These are phyloP conservation scores for Cladosporium oxysporum DNA, from an alignment of 2,329 filamentous ascomycete genomes.

Conservation along the genomic window DNA sequence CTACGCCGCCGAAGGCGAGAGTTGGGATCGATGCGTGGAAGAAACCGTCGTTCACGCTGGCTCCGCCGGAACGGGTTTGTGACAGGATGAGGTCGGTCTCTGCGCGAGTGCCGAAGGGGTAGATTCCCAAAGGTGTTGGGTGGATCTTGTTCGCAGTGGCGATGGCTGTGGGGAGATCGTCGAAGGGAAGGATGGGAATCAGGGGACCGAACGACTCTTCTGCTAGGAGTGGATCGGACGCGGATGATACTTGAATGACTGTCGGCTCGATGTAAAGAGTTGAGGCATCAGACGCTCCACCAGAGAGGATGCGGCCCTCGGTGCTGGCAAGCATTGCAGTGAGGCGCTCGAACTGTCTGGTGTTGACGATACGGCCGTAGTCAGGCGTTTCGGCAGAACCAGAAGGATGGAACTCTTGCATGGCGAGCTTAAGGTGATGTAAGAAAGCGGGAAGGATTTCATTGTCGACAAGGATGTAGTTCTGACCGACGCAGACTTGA, in stretches of 20 bases:
- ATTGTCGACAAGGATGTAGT: conserved; percentile 84
- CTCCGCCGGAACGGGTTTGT: conserved; percentile 54
- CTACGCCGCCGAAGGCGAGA: conserved; percentile 80
- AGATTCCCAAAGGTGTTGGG: conserved; percentile 79
- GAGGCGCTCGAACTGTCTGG: conserved; percentile 74
- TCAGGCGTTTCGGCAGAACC: conserved; percentile 78
- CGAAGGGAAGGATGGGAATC: conserved; percentile 76
- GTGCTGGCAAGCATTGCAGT: conserved; percentile 89
- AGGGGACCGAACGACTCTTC: conserved; percentile 95
- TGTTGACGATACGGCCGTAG: conserved; percentile 78
- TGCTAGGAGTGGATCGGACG: conserved; percentile 73
- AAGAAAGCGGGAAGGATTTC: conserved; percentile 72
- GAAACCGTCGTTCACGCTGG: conserved; percentile 58
- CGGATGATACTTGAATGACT: conserved; percentile 76
- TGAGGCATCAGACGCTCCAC: conserved; percentile 77
- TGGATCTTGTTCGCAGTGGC: conserved; percentile 77
- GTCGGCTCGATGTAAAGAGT: conserved; percentile 89
- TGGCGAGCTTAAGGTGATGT: conserved; percentile 68
- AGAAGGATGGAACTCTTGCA: conserved; percentile 79
- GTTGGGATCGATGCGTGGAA: conserved; percentile 71
- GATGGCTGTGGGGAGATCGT: conserved; percentile 83
- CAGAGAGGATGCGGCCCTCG: conserved; percentile 81
- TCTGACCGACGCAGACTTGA: conserved; percentile 89
- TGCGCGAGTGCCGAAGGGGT: conserved; percentile 77
- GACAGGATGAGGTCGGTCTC: conserved; percentile 68